Evolutionary conservation across 306 rosid species (phyloP), one percentile per base, ranked within the genome.

Genomic region (Malus fusca): DNA sequence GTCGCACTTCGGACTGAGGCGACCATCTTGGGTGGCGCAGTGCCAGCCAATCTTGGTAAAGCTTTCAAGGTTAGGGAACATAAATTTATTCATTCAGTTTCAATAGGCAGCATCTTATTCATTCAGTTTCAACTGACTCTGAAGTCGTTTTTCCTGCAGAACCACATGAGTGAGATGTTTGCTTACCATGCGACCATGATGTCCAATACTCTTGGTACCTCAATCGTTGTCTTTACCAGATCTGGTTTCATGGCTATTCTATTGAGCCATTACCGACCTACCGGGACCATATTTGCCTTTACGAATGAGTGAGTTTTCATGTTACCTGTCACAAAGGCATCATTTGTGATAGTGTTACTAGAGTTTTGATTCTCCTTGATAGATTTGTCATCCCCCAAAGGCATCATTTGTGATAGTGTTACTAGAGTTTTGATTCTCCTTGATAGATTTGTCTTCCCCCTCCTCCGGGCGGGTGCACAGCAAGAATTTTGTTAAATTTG

Each of bases 111-210:
- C 22, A 11, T 35, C 37, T 52, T 44, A 22, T 55, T 52, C 3
- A 61, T 61, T 61, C 21, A 61, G 33, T 40, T 51, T n/a, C 15
- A 21, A n/a, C 78, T 48, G 64, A 72, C 61, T 55, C 37, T 48
- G 26, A 46, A 15, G 11, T 70, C 56, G 72, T 73, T 52, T 66
- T 79, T 77, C 67, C 22, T 80, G 84, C 72, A 95, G 99, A 95
- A 95, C 70, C 99, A 92, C 78, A 95, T 92, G 99, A 95, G 99
- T 1, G 99, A 95, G 88, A 95, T 92, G 97, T 95, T 95, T 87
- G 99, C 99, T 55, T 95, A 90, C 88, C 99, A 95, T 81, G 97
- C 99, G 60, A 92, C 99, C 75, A 90, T 90, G 91, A 95, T 95
- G 98, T 90, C 99, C 74, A 95, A 95, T 83, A 92, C 97, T 75